Conservation (phyloP, 768 basidiomycete species). For the Hypholoma fasciculare region DNA sequence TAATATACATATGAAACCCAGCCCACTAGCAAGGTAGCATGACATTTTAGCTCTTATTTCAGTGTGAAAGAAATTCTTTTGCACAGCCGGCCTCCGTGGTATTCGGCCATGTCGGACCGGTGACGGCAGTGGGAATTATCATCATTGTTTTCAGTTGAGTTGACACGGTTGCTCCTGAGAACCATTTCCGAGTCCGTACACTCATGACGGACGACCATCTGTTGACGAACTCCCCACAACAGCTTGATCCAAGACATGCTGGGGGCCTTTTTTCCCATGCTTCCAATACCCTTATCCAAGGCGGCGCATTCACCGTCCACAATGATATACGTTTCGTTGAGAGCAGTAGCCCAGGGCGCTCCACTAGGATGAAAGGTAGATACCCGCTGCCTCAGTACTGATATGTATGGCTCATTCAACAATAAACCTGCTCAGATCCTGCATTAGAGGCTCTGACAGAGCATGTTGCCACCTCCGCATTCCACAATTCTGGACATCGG, state of each 20-base stretch:
- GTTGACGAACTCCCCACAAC: neutral
- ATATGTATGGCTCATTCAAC: neutral
- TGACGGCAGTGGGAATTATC: no score
- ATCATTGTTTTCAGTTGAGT: no score
- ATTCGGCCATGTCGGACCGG: no score
- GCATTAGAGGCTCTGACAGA: neutral
- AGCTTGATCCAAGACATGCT: neutral
- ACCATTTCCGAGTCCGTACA: neutral
- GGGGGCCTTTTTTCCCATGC: neutral
- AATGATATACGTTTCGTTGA: neutral
- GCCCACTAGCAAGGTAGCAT: no score
- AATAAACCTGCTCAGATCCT: neutral
- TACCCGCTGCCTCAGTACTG: no score
- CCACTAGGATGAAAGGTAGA: neutral
- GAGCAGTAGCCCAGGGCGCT: neutral
- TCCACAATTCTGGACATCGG: neutral
- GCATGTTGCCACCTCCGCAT: neutral
- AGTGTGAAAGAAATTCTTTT: no score
- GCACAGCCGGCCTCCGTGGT: no score
- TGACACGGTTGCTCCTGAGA: no score
- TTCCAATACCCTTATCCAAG: neutral
- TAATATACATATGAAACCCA: no score
- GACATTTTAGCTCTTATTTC: no score
- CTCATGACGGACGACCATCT: neutral
- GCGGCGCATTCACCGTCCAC: neutral